A percentile compares a stretch with the other conserved stretches of the same genome.
Conservation (phyloP, 202 grass and related monocot genomes). For the Panicum virgatum region DNA sequence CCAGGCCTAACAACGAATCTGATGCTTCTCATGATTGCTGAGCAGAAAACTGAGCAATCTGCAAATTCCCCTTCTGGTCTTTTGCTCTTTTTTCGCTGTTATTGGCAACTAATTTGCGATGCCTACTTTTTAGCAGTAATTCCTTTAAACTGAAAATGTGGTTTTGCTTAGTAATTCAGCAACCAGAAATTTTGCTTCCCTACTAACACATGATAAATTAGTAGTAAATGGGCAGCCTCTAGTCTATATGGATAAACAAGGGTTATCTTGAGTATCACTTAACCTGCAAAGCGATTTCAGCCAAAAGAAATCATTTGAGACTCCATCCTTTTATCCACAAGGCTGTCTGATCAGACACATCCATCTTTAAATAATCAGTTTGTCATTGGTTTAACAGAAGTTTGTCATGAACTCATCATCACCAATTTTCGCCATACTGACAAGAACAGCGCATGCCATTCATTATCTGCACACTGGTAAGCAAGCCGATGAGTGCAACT, state of each 20-base stretch:
- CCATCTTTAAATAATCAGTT: conserved; percentile 18
- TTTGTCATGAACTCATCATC: conserved; percentile 20
- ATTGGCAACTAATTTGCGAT: no score
- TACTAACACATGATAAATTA: not conserved
- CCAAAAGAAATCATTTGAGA: conserved; percentile 28
- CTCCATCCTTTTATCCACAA: conserved; percentile 30
- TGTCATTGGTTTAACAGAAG: not conserved
- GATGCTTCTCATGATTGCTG: conserved; percentile 36
- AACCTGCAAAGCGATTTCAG: conserved; percentile 11
- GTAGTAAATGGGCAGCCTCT: conserved; percentile 17
- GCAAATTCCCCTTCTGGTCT: not conserved
- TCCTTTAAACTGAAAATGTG: not conserved
- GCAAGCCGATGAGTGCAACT: conserved; percentile 37
- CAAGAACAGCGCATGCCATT: conserved; percentile 30
- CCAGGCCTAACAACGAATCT: conserved; percentile 30
- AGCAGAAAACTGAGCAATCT: conserved; percentile 19
- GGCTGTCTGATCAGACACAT: conserved; percentile 22
- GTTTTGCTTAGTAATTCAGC: not conserved
- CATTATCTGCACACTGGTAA: no score
- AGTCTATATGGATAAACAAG: conserved; percentile 21
- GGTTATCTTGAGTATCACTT: conserved; percentile 17
- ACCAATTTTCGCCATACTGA: not conserved
- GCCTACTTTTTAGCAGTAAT: not conserved
- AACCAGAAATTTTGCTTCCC: not conserved
- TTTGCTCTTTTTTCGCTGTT: conserved; percentile 12